Conservation (phyloP, 208 protist species). For the Herpetomonas samuelpessoai region DNA sequence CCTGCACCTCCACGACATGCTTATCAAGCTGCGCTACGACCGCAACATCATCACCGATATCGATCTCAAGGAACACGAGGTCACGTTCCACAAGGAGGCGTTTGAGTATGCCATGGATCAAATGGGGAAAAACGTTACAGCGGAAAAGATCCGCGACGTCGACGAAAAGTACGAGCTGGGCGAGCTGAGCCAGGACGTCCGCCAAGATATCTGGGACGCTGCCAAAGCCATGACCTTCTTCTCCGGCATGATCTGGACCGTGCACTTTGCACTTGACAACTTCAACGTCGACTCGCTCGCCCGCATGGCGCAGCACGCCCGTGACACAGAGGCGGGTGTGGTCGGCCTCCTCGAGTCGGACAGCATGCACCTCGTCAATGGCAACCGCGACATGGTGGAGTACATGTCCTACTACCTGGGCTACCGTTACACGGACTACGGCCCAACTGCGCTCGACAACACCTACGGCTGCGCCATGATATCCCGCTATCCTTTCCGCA, state of each 20-base stretch:
- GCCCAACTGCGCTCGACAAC: conserved; percentile 70
- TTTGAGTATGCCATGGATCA: conserved; percentile 31
- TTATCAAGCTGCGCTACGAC: conserved; percentile 33
- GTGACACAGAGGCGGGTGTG: conserved; percentile 43
- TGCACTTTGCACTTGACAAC: conserved; percentile 81
- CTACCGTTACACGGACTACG: conserved; percentile 77
- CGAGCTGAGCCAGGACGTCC: conserved; percentile 22
- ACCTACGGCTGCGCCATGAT: conserved; percentile 79
- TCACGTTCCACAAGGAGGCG: conserved; percentile 22
- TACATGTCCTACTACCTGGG: conserved; percentile 75
- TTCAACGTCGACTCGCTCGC: conserved; percentile 65
- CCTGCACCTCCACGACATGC: conserved; percentile 53
- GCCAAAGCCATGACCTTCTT: conserved; percentile 71
- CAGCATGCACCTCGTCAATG: conserved; percentile 65
- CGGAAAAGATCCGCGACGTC: conserved; percentile 11
- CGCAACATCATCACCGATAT: conserved; percentile 53
- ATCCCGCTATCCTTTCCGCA: conserved; percentile 68
- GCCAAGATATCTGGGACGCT: conserved; percentile 48
- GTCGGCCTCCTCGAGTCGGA: conserved; percentile 77
- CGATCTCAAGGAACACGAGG: conserved; percentile 29
- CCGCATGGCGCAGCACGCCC: conserved; percentile 45
- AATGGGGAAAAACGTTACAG: conserved; percentile 43
- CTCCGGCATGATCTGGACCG: conserved; percentile 80
- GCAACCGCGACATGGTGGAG: conserved; percentile 75
- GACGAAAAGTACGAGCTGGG: conserved; percentile 19